phyloP scores from a whole-genome alignment of 1,139 yeast species.

The Candida gigantensis region DNA sequence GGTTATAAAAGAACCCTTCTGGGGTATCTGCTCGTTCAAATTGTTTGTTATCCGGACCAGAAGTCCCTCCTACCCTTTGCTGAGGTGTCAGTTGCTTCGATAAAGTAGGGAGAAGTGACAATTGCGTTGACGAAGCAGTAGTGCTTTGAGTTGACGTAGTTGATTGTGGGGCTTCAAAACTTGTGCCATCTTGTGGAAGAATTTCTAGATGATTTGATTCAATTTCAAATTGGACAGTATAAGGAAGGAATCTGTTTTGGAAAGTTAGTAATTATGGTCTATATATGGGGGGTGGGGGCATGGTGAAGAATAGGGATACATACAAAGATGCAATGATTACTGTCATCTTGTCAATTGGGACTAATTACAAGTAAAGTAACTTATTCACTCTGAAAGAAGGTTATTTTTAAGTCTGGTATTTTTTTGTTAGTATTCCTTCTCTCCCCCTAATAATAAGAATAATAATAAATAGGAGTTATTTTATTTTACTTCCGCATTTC shows the following conservation, averaged over 20 bases:
- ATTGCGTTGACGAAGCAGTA: conserved; percentile 11
- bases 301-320: too few species aligned
- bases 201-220: conserved; percentile 12
- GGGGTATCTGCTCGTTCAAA: conserved; percentile 18
- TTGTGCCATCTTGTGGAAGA: conserved; percentile 11
- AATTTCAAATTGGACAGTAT: conserved; percentile 70
- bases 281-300: too few species aligned
- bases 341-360: conserved; percentile 41
- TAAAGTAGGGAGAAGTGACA: conserved; percentile 24
- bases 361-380: too few species aligned
- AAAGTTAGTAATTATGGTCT: too few species aligned
- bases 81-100: conserved; percentile 11
- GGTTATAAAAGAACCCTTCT: conserved; percentile 32
- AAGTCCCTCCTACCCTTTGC: conserved; percentile 3
- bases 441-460: too few species aligned
- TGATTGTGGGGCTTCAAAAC: conserved; percentile 6
- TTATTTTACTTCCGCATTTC: too few species aligned
- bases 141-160: conserved; percentile 8
- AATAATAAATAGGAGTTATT: too few species aligned
- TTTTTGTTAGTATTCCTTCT: too few species aligned
- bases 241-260: conserved; percentile 71
- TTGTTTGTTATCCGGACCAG: conserved; percentile 5
- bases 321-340: conserved; percentile 63
- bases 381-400: too few species aligned
- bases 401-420: background rate